Evolutionary conservation across 495 filamentous ascomycete species (phyloP).

Genomic region (Lasiosphaeris hirsuta): DNA sequence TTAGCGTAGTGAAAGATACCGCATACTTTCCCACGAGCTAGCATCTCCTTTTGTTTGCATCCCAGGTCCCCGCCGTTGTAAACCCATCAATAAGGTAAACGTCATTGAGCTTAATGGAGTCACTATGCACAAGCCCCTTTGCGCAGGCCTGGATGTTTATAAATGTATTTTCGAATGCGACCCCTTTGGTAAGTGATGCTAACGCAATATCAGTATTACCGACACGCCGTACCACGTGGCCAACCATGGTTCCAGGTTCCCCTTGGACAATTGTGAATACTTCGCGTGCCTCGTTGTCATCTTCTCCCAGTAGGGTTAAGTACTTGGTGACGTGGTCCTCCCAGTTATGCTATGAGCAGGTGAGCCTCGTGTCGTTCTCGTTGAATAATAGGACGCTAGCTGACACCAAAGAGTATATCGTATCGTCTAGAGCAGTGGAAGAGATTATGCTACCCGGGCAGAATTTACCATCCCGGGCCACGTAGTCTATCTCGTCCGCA

Average conservation of each 20-base stretch:
- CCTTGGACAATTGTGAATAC: background rate
- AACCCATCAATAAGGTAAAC: background rate
- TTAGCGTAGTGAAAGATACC: background rate
- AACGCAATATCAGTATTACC: background rate
- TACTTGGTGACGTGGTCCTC: background rate
- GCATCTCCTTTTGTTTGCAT: background rate
- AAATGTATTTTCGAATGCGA: background rate
- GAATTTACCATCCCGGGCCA: too few relatives aligned
- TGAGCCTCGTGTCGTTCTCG: background rate
- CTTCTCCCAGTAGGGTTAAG: background rate
- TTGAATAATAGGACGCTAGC: too few relatives aligned
- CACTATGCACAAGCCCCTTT: background rate
- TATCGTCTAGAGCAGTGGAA: too few relatives aligned
- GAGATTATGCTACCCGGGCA: too few relatives aligned
- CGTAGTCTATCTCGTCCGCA: too few relatives aligned
- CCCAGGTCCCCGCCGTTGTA: background rate
- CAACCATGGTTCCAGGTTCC: background rate
- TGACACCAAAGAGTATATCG: too few relatives aligned
- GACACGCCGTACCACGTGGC: background rate
- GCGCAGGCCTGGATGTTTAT: background rate
- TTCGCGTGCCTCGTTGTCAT: background rate
- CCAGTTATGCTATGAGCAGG: background rate
- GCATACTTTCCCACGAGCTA: background rate
- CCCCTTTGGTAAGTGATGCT: background rate
- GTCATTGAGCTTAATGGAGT: background rate